Evolutionary conservation across 2,329 filamentous ascomycete species (phyloP), one percentile per base, ranked within the genome.

Genomic region (Aspergillus sp.): DNA sequence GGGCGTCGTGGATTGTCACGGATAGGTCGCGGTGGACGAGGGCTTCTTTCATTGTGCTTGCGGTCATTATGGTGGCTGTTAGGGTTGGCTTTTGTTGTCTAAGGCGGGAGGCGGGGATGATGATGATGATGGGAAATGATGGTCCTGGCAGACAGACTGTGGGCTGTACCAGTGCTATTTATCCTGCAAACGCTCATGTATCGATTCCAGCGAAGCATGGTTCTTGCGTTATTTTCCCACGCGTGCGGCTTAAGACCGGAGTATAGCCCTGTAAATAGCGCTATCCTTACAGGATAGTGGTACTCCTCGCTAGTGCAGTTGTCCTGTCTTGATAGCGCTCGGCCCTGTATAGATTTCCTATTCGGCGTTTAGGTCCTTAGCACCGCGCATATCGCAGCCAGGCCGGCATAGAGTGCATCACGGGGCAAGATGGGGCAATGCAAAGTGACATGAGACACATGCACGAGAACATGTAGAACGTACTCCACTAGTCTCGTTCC

Each of bases 21-120:
- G 56, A 8, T 13, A 9, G 3, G 17, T 17, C 31, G 1, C 31
- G 52, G 23, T 58, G 9, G 49, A 52, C 49, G 17, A 58, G 13
- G 30, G 38, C 56, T 53, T 58, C 56, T 34, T 58, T 58, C 56
- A 58, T 58, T 25, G 11, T 50, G 46, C 17, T 19, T 2, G 19
- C 19, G 1, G 19, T 19, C 19, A 19, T 19, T 19, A 19, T 19
- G 19, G 13, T 41, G 34, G 34, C 13, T 5, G 34, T 6, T 38
- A 9, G 34, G 9, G 2, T 41, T 17, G 34, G 2, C 5, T 15
- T 3, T 3, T 41, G 11, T 8, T 13, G 6, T 38, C 9, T 38
- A 38, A 11, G 9, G 9, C 30, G 30, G 31, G 31, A 9, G 31
- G 4, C 15, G 8, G 6, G 15, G 31, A 38, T 38, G 31, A 11